phyloP scores from a whole-genome alignment of 345 rosid genomes.

The Physaria fendleri region DNA sequence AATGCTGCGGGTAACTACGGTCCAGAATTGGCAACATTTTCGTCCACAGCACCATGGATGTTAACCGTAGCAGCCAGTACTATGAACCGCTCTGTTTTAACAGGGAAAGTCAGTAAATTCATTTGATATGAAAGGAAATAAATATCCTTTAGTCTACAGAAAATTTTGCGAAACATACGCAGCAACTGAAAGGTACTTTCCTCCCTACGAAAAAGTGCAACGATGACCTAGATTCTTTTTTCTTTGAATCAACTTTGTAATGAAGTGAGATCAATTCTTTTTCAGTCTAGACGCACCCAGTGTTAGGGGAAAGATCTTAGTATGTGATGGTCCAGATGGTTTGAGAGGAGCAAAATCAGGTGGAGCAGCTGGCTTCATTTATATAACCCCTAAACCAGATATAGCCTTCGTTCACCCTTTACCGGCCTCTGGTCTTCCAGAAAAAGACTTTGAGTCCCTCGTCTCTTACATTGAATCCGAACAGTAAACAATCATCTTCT shows the following conservation, averaged over 20 bases:
- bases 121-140: constrained; percentile 23
- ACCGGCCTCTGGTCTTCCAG: constrained; percentile 12
- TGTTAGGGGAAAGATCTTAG: constrained; percentile 37
- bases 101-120: constrained; percentile 41
- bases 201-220: neutral
- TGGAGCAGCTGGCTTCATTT: constrained; percentile 28
- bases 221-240: neutral
- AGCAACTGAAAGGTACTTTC: neutral
- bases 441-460: neutral
- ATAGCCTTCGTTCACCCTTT: constrained; percentile 10
- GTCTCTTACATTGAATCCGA: constrained; percentile 23
- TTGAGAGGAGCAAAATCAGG: neutral
- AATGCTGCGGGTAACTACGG: constrained; percentile 39
- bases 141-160: constrained; percentile 28
- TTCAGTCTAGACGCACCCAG: constrained; percentile 14
- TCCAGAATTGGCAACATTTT: too few species aligned
- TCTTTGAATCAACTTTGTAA: neutral
- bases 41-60: too few species aligned
- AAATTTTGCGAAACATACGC: neutral
- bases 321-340: constrained; percentile 1
- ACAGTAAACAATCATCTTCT: constrained; percentile 14
- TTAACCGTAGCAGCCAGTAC: too few species aligned
- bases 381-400: neutral
- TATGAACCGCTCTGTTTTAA: neutral
- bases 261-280: neutral